Evolutionary conservation across 139 green algal genomes (phyloP).

Genomic region (Chlorella vulgaris): DNA sequence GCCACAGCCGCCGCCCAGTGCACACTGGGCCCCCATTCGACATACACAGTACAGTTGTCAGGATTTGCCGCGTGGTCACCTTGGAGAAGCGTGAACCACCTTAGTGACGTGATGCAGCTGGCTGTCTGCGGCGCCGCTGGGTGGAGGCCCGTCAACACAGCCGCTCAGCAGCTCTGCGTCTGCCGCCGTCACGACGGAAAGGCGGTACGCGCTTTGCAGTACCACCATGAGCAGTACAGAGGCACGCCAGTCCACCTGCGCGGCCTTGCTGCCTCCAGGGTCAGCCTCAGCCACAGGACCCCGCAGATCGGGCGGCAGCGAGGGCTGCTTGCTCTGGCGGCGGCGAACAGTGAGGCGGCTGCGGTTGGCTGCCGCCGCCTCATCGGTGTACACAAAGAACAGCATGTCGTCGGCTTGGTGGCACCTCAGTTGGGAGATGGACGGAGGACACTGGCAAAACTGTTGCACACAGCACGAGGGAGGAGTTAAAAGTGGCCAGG

Average conservation of each 20-base stretch:
- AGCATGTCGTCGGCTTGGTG: slow-evolving; percentile 53
- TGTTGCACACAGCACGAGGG: slow-evolving; percentile 3
- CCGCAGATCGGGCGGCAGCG: slow-evolving; percentile 21
- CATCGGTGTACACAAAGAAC: slow-evolving; percentile 51
- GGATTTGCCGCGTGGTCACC: too few relatives aligned
- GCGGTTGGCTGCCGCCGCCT: background rate
- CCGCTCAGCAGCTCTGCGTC: slow-evolving; percentile 13
- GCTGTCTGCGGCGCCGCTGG: background rate
- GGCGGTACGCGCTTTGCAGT: slow-evolving; percentile 64
- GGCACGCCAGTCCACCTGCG: slow-evolving; percentile 59
- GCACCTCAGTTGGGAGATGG: background rate
- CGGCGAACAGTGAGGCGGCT: slow-evolving; percentile 24
- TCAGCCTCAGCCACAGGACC: background rate
- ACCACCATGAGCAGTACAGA: slow-evolving; percentile 74
- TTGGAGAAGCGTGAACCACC: slow-evolving; percentile 62
- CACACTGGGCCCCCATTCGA: too few relatives aligned
- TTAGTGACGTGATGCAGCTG: slow-evolving; percentile 39
- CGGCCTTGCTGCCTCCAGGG: slow-evolving; percentile 31
- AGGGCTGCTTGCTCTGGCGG: background rate
- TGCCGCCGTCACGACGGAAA: slow-evolving; percentile 54
- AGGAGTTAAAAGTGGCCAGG: background rate
- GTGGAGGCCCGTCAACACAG: too few relatives aligned
- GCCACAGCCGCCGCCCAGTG: too few relatives aligned
- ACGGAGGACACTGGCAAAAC: slow-evolving; percentile 30
- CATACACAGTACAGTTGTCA: too few relatives aligned